Evolutionary conservation across 177 flowering plant genomes (phyloP).

Genomic region (Vitis hybrid): DNA sequence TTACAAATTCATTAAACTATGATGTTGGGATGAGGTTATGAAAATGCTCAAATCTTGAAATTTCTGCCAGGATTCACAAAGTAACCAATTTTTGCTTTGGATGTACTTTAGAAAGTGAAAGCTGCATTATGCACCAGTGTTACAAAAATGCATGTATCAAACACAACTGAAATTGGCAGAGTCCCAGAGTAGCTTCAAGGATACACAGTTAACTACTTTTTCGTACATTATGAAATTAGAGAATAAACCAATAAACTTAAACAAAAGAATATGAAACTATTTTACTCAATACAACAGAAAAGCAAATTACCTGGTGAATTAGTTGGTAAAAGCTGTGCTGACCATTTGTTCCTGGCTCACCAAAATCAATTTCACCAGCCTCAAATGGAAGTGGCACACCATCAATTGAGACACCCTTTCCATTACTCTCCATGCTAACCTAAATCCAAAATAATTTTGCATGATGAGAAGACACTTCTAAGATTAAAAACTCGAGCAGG

Average conservation of each 20-base stretch:
- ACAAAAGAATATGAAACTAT: background rate
- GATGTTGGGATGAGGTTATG: too few relatives aligned
- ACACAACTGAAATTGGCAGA: too few relatives aligned
- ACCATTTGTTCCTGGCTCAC: constrained; percentile 99
- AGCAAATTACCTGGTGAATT: constrained; percentile 78
- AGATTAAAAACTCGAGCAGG: background rate
- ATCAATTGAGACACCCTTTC: constrained; percentile 97
- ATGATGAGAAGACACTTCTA: background rate
- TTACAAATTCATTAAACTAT: too few relatives aligned
- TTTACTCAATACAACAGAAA: background rate
- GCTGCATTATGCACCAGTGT: too few relatives aligned
- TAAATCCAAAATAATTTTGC: constrained; percentile 18
- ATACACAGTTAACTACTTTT: too few relatives aligned
- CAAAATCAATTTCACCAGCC: constrained; percentile 98
- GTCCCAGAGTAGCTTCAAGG: too few relatives aligned
- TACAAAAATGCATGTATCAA: too few relatives aligned
- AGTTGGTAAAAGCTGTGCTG: constrained; percentile 99
- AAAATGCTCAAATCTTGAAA: too few relatives aligned
- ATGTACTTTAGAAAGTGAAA: too few relatives aligned
- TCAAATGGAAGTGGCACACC: constrained; percentile 88
- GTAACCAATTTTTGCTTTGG: too few relatives aligned
- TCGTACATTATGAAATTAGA: too few relatives aligned
- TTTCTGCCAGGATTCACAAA: too few relatives aligned
- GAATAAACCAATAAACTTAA: background rate
- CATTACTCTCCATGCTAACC: constrained; percentile 99